These are phyloP conservation scores for Aspergillus brasiliensis DNA, from an alignment of 2,329 filamentous ascomycete genomes.

Conservation along the genomic window DNA sequence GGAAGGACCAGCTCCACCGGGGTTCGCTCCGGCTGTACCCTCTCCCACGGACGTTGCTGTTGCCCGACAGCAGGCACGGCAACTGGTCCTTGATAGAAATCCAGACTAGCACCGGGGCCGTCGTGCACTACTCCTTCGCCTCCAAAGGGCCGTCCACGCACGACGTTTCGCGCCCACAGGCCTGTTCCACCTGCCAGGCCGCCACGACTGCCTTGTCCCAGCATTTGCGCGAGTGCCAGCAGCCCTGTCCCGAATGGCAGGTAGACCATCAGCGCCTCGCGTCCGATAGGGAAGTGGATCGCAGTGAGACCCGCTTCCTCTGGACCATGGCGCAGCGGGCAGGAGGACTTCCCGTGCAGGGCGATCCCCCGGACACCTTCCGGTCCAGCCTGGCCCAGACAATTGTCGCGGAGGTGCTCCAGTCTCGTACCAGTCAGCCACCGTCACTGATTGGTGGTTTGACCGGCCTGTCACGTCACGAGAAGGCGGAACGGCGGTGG, in stretches of 20 bases:
- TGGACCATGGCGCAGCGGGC: slow-evolving; percentile 2
- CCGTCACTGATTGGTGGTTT: not conserved
- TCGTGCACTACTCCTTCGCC: not conserved
- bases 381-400: not conserved
- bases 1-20: not conserved
- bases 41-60: not conserved
- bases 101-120: not conserved
- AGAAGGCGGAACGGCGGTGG: not conserved
- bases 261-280: not conserved
- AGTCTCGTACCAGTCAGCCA: not conserved
- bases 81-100: not conserved
- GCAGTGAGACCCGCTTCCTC: not conserved
- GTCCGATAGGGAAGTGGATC: not conserved
- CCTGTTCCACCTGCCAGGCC: not conserved
- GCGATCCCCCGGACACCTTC: not conserved
- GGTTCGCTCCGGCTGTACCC: slow-evolving; percentile 1
- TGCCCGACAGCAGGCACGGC: not conserved
- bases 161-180: not conserved
- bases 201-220: not conserved
- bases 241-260: not conserved
- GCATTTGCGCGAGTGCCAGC: not conserved
- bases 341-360: not conserved
- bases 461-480: not conserved
- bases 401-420: not conserved
- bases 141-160: not conserved